Percentiles rank a stretch among this genome's conserved stretches.
These are phyloP conservation scores for Termitomyces sp. DNA, from an alignment of 768 basidiomycete species.

Conservation along the genomic window DNA sequence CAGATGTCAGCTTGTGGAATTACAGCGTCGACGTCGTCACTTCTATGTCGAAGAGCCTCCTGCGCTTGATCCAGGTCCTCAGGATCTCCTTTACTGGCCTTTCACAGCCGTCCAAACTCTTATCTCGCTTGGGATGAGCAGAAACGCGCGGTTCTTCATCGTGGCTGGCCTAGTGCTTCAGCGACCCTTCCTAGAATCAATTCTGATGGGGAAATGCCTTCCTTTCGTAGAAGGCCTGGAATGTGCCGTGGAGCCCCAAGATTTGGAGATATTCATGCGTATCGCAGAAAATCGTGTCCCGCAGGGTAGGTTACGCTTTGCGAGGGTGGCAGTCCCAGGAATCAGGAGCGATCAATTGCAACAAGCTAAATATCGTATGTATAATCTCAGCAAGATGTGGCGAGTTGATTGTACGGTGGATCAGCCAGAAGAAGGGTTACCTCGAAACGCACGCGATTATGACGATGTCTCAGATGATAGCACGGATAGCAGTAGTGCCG, in stretches of 20 bases:
- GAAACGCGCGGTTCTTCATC: background rate
- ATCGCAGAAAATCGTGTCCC: background rate
- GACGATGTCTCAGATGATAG: conserved; percentile 2
- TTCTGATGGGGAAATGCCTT: background rate
- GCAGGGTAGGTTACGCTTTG: background rate
- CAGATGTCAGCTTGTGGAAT: background rate
- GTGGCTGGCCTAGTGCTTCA: conserved; percentile 5
- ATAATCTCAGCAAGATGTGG: background rate
- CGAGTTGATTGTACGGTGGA: conserved; percentile 6
- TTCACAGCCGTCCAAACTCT: background rate
- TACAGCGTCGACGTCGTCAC: conserved; percentile 9
- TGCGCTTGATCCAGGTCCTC: conserved; percentile 5
- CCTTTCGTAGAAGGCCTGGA: conserved; percentile 2
- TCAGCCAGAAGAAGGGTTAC: background rate
- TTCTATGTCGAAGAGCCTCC: conserved; percentile 2
- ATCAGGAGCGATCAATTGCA: background rate
- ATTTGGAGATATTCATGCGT: background rate
- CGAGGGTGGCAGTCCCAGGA: background rate
- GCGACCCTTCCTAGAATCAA: background rate
- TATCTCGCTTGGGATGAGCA: background rate
- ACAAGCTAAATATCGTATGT: background rate
- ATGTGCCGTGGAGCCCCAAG: conserved; percentile 2
- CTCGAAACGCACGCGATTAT: background rate
- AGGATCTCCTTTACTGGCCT: conserved; percentile 3
- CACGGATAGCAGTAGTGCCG: conserved; percentile 8